Base-by-base conservation (phyloP, 306 rosid species). In the Astragalus glycyphyllos region DNA sequence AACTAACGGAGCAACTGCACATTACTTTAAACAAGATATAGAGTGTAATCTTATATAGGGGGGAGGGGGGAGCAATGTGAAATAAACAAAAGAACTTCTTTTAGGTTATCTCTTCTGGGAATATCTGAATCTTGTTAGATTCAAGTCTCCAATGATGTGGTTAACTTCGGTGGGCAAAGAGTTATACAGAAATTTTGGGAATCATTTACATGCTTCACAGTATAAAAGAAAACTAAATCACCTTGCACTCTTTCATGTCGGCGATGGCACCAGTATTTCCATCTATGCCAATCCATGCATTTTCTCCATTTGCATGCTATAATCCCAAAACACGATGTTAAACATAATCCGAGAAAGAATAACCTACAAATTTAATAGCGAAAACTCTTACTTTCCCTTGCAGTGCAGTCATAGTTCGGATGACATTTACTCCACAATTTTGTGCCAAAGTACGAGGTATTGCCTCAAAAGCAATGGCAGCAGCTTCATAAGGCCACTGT, bases 401-500 rank as follows among this genome's bases (percentile, higher is more conserved):
- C 58, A 92, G 82, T 0, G 92, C 88, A n/a, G 98, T 92, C 98
- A 90, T 92, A 8, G 96, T 92, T 40, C 98, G 78, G 45, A 92
- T 90, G 66, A 92, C 98, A 69, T 92, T 90, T 54, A 92, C 97
- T 31, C 98, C 98, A 77, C 98, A 92, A 80, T 92, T 92, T 78
- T 92, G 96, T 23, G 97, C 96, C 82, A 92, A 74, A n/a, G 98
- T 92, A 49, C 98, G 87, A 5, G 98, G 98, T 58, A 92, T 92
- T 50, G 96, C 92, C 86, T 92, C 98, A 79, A 92, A 92, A 58
- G 98, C 98, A 23, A 90, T 38, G 31, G 98, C 96, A 75, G 98
- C 98, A 79, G 96, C 96, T 90, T 92, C 98, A 73, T 92, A 92
- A 9, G 98, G 98, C 98, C 98, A 92, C 98, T 92, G 68, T 64